Evolutionary conservation across 306 rosid species (phyloP), one percentile per base, ranked within the genome.

Genomic region (Cucurbita maxima): DNA sequence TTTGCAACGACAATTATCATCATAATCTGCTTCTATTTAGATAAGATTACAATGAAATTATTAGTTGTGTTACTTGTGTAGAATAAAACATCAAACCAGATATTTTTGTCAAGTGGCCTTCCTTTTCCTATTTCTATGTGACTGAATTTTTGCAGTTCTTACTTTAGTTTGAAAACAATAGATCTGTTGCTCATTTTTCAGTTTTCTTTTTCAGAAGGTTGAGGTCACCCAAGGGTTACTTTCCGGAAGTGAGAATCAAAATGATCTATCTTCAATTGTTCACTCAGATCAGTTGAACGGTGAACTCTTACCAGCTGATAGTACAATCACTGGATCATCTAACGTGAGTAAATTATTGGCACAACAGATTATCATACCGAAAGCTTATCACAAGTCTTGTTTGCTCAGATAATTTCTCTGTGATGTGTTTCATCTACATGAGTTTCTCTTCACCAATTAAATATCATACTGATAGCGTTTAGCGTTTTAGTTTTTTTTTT

Each of bases 241-340:
- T 77, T 73, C 68, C 40, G 97, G 86, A 82, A 86, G 81, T 77
- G 99, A 88, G 80, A 81, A 77, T 74, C 83, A 81, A 77, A 92
- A 82, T 74, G 97, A 91, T 76, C 77, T 71, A 3, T 67, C 79
- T 18, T 73, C 78, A 48, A 76, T 71, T 16, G 81, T 53, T 75
- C 69, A 87, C 63, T 79, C 86, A 18, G 86, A 86, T 84, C 87
- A 84, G 76, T 84, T 96, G 96, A 95, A 84, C 52, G 99, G 86
- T 54, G 99, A 95, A 81, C 80, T 84, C 74, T 88, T 96, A 75
- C 86, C 89, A 20, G 77, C 89, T 81, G 86, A 91, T 81, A 84
- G 97, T 80, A 72, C 84, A 74, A 77, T 91, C 72, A 87, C 96
- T 59, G 99, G 90, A 79, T 85, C 97, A 84, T 89, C 88, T 69